phyloP scores from a whole-genome alignment of 1,284 basidiomycete genomes.

The Phenoliferia sp. region DNA sequence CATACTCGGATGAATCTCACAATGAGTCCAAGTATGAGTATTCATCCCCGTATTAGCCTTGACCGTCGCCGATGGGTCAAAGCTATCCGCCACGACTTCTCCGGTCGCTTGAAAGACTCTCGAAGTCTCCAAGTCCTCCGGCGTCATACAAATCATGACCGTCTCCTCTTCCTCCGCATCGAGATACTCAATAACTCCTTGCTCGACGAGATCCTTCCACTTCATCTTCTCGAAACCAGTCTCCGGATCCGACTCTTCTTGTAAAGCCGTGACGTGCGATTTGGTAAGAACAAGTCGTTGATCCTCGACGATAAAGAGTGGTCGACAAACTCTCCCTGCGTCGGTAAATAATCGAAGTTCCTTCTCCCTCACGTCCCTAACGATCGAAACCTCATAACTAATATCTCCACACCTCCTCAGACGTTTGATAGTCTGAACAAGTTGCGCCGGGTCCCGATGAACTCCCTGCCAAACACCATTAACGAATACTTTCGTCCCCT shows the following conservation, averaged over 20 bases:
- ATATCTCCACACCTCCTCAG: slow-evolving; percentile 93
- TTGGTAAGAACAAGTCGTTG: slow-evolving; percentile 72
- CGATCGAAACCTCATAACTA: slow-evolving; percentile 90
- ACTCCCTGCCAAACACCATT: slow-evolving; percentile 99
- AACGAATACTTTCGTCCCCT: slow-evolving; percentile 95
- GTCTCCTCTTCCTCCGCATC: slow-evolving; percentile 99
- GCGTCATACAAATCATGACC: slow-evolving; percentile 98
- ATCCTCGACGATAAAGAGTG: slow-evolving; percentile 92
- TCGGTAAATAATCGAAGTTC: slow-evolving; percentile 95
- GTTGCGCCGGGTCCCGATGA: slow-evolving; percentile 87
- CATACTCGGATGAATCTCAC: slow-evolving; percentile 99
- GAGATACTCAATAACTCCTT: slow-evolving; percentile 86
- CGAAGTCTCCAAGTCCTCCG: slow-evolving; percentile 86
- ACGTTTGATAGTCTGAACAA: slow-evolving; percentile 89
- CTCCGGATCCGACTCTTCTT: slow-evolving; percentile 48
- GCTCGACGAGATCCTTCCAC: slow-evolving; percentile 81
- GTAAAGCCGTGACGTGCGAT: slow-evolving; percentile 74
- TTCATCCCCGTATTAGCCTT: slow-evolving; percentile 27
- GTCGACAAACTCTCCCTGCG: slow-evolving; percentile 91
- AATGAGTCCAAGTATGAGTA: slow-evolving; percentile 90
- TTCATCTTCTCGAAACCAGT: slow-evolving; percentile 53
- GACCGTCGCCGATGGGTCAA: slow-evolving; percentile 53
- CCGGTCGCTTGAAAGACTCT: slow-evolving; percentile 50
- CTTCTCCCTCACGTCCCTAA: slow-evolving; percentile 92
- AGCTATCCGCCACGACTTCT: slow-evolving; percentile 48